phyloP scores from a whole-genome alignment of 352 stramenopile species.

The Globisporangium nunn region DNA sequence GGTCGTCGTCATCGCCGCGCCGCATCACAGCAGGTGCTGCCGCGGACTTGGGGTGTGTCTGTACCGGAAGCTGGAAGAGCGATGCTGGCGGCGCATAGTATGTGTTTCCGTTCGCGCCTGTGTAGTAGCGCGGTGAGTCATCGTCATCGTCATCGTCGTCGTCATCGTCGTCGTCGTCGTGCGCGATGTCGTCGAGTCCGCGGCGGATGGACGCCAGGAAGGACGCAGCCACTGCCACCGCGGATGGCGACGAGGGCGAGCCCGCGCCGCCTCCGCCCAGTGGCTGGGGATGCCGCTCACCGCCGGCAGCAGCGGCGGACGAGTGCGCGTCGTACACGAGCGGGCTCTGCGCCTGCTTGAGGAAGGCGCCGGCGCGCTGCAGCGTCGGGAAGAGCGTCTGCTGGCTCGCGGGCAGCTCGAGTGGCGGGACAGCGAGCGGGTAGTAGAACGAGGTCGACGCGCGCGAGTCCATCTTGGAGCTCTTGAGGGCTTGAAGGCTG shows the following conservation, averaged over 20 bases:
- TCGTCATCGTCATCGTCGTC: slow-evolving; percentile 12
- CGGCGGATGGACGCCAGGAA: slow-evolving; percentile 16
- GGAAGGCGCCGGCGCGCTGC: slow-evolving; percentile 14
- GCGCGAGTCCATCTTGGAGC: slow-evolving; percentile 1
- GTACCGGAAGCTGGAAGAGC: not conserved
- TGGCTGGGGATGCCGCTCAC: not conserved
- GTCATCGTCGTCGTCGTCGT: slow-evolving; percentile 6
- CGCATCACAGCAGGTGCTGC: not conserved
- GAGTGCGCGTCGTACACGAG: not conserved
- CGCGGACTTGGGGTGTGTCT: too few species aligned
- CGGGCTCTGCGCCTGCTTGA: slow-evolving; percentile 12
- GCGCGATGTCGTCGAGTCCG: slow-evolving; percentile 15
- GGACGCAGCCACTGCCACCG: slow-evolving; percentile 8
- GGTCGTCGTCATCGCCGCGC: slow-evolving; percentile 5
- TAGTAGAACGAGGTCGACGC: slow-evolving; percentile 4
- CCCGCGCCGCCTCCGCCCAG: not conserved
- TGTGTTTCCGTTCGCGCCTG: slow-evolving; percentile 9
- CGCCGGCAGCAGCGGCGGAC: not conserved
- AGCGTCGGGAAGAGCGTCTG: slow-evolving; percentile 11
- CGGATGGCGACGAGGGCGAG: slow-evolving; percentile 11
- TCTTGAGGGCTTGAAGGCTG: not conserved
- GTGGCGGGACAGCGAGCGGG: slow-evolving; percentile 8
- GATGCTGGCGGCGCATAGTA: slow-evolving; percentile 12
- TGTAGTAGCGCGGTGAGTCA: slow-evolving; percentile 12
- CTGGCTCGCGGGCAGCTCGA: slow-evolving; percentile 8